A percentile compares a stretch with the other conserved stretches of the same genome.
phyloP scores from a whole-genome alignment of 2,329 filamentous ascomycete species.

The Pyricularia sp. region DNA sequence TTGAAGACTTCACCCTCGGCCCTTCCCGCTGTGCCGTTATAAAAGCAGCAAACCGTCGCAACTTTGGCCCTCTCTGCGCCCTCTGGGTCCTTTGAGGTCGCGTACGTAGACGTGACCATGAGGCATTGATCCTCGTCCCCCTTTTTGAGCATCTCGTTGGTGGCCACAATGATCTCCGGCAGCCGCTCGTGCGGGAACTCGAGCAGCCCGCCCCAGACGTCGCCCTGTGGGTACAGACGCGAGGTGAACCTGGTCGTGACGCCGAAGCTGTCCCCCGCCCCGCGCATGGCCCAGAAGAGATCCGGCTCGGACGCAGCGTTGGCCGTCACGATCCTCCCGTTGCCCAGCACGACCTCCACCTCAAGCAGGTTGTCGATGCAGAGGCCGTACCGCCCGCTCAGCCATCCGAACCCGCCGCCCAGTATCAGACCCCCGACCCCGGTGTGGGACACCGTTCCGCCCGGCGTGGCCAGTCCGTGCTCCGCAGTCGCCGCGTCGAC shows the following conservation, averaged over 20 bases:
- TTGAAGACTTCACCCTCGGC: slow-evolving; percentile 26
- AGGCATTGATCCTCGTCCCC: slow-evolving; percentile 13
- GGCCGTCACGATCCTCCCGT: slow-evolving; percentile 24
- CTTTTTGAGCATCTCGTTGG: slow-evolving; percentile 18
- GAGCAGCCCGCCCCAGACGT: slow-evolving; percentile 21
- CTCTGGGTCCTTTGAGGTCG: slow-evolving; percentile 17
- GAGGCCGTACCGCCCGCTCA: slow-evolving; percentile 44
- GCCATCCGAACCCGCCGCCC: slow-evolving; percentile 49
- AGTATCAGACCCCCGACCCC: slow-evolving; percentile 50
- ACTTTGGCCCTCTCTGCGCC: slow-evolving; percentile 17
- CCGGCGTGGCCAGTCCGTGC: slow-evolving; percentile 46
- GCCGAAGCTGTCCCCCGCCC: slow-evolving; percentile 32
- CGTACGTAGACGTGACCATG: slow-evolving; percentile 9
- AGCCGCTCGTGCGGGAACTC: slow-evolving; percentile 17
- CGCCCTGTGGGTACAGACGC: slow-evolving; percentile 19
- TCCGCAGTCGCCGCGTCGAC: slow-evolving; percentile 40
- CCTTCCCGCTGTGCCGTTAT: slow-evolving; percentile 24
- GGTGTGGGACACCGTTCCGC: slow-evolving; percentile 53
- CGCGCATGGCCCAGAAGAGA: slow-evolving; percentile 31
- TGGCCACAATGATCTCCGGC: slow-evolving; percentile 18
- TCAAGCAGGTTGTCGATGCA: slow-evolving; percentile 30
- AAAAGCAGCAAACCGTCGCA: slow-evolving; percentile 21
- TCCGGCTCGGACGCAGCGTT: slow-evolving; percentile 27
- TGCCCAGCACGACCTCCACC: slow-evolving; percentile 27
- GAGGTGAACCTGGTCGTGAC: slow-evolving; percentile 30